Evolutionary conservation across 108 stramenopile species (phyloP).

Genomic region (Pelagomonas calceolata): DNA sequence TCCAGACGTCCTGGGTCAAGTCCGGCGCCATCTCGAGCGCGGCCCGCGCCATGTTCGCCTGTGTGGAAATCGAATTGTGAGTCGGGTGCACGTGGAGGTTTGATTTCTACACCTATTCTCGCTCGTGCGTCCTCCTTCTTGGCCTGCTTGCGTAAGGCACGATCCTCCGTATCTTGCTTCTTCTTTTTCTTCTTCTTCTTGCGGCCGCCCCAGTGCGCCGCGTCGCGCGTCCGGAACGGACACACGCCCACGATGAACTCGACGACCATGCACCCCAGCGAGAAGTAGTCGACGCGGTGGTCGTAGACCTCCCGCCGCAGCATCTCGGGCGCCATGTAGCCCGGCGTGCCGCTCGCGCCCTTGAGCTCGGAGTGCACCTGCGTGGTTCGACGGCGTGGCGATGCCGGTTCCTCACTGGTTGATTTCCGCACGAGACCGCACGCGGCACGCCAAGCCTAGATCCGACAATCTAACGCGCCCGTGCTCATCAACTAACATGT

Average conservation of each 20-base stretch:
- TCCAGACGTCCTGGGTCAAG: neutral
- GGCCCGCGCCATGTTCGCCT: constrained; percentile 26
- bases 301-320: constrained; percentile 66
- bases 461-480: constrained; percentile 73
- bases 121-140: too few relatives aligned
- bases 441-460: constrained; percentile 75
- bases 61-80: too few relatives aligned
- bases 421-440: too few relatives aligned
- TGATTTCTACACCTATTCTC: too few relatives aligned
- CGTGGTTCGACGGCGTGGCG: too few relatives aligned
- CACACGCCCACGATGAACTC: constrained; percentile 82
- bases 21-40: constrained; percentile 63
- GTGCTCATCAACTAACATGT: constrained; percentile 75
- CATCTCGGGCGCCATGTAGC: constrained; percentile 96
- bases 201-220: constrained; percentile 65
- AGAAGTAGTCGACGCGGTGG: constrained; percentile 85
- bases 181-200: constrained; percentile 62
- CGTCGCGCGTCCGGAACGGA: constrained; percentile 78
- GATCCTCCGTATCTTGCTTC: neutral
- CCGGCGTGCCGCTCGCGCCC: constrained; percentile 73
- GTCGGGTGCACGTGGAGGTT: too few relatives aligned
- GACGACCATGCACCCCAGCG: constrained; percentile 79
- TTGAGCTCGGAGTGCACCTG: constrained; percentile 62
- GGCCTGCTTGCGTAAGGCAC: too few relatives aligned
- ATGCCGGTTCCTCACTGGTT: too few relatives aligned